Evolutionary conservation across 2,329 filamentous ascomycete genomes (phyloP).

Genomic region (Cordyceps javanica): DNA sequence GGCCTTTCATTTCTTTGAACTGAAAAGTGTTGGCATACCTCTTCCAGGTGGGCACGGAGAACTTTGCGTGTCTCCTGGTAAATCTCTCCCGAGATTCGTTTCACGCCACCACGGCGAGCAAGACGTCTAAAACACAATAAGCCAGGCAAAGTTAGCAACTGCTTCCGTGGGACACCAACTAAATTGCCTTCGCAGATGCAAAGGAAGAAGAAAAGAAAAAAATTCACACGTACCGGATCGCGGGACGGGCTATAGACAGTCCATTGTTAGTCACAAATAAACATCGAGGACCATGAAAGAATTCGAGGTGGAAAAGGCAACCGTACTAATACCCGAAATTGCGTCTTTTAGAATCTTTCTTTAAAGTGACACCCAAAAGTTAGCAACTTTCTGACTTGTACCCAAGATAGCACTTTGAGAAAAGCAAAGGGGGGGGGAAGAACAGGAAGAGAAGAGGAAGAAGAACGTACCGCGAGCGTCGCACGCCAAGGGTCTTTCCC

Average conservation of each 20-base stretch:
- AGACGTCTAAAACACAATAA: constrained; percentile 48
- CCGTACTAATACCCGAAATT: constrained; percentile 14
- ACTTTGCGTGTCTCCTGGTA: constrained; percentile 55
- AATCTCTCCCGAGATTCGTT: constrained; percentile 59
- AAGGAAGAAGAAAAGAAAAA: too few relatives aligned
- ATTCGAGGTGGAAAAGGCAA: background rate
- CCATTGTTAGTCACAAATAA: background rate
- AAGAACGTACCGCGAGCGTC: too few relatives aligned
- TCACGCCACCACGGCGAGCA: constrained; percentile 70
- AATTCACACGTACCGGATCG: constrained; percentile 14
- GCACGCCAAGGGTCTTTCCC: too few relatives aligned
- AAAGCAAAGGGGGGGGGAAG: too few relatives aligned
- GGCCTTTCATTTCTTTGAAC: too few relatives aligned
- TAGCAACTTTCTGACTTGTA: too few relatives aligned
- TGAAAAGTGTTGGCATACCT: constrained; percentile 40
- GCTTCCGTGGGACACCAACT: background rate
- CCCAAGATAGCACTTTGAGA: too few relatives aligned
- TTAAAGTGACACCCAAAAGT: background rate
- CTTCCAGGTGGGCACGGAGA: constrained; percentile 42
- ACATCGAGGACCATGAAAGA: background rate
- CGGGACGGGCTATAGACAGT: constrained; percentile 9
- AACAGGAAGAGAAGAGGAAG: too few relatives aligned
- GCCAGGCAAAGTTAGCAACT: background rate
- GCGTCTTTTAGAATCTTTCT: constrained; percentile 18
- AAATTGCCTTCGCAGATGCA: background rate